Base-by-base conservation (phyloP, 1,284 basidiomycete genomes). In the Cronartium ribicola region DNA sequence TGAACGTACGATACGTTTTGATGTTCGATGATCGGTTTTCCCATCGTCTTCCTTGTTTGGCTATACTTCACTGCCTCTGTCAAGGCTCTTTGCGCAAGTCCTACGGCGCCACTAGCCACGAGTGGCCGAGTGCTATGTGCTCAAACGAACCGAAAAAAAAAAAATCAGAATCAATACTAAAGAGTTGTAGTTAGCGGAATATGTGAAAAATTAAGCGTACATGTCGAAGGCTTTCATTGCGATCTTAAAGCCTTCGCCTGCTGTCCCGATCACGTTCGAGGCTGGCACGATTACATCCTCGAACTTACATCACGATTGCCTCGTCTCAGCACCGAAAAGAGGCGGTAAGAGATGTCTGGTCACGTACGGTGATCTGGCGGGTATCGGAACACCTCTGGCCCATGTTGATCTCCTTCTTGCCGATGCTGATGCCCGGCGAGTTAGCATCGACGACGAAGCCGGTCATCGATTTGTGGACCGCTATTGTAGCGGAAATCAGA, bases 391-490 rank as follows among this genome's bases (percentile, higher is more conserved):
- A 85, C 7, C 85, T 81, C 78, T 86, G 85, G 62, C 85, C 85
- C 85, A 86, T 86, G 80, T 86, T 86, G 77, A 86, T 83, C 77
- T 85, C 83, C 80, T 86, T 86, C 79, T 84, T 84, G 64, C 84
- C 84, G 29, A 83, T 75, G 8, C 77, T 77, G 72, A 86, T 83
- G 5, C 85, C 85, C 0, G 81, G 80, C 0, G 83, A 79, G 76
- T 85, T 83, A 17, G 82, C 85, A 62, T 86, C 85, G 39, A 86
- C 85, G 36, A 86, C 84, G 76, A 86, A 86, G 2, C 85, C 85
- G 0, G 84, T 84, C 82, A 86, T 84, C 10, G 83, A 80, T 77
- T 83, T 84, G 36, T 73, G 78, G 81, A 82, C 3, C 83, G 80
- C 40, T 55, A 20, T 55, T 20, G 13, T 55, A 5, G 17, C n/a